A percentile compares a stretch with the other conserved stretches of the same genome.
phyloP scores from a whole-genome alignment of 2,329 filamentous ascomycete genomes.

The Scopulariopsis brevicaulis region DNA sequence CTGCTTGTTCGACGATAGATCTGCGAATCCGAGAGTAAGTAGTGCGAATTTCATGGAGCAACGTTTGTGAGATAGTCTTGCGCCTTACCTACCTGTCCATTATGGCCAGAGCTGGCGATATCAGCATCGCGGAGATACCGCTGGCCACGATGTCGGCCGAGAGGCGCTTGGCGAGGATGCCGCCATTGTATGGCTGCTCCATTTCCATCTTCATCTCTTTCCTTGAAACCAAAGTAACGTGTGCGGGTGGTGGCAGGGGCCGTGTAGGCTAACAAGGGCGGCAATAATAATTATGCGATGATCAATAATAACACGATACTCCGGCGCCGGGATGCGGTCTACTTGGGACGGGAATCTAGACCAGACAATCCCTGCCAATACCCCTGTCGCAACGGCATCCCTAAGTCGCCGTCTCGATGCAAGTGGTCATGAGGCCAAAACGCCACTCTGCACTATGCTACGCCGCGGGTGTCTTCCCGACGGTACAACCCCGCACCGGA shows the following conservation, averaged over 20 bases:
- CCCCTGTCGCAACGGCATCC: not conserved
- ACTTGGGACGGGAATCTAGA: not conserved
- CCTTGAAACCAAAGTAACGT: not conserved
- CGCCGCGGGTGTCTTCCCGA: not conserved
- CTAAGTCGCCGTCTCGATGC: not conserved
- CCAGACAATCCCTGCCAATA: not conserved
- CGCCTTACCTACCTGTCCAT: slow-evolving; percentile 13
- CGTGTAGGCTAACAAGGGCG: not conserved
- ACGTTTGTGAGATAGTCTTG: not conserved
- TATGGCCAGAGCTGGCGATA: slow-evolving; percentile 15
- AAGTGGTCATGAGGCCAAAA: not conserved
- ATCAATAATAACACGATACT: not conserved
- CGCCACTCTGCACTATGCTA: not conserved
- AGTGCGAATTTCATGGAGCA: not conserved
- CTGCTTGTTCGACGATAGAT: slow-evolving; percentile 9
- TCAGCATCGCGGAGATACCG: slow-evolving; percentile 14
- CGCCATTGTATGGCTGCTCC: not conserved
- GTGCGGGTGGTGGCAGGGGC: not conserved
- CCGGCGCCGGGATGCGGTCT: not conserved
- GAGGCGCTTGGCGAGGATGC: not conserved
- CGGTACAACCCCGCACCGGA: not conserved
- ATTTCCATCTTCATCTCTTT: not conserved
- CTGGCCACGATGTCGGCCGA: slow-evolving; percentile 13
- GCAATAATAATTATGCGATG: not conserved
- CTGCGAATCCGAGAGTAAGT: slow-evolving; percentile 2